phyloP scores from a whole-genome alignment of 2,329 filamentous ascomycete species.

The Diaporthe batatas region DNA sequence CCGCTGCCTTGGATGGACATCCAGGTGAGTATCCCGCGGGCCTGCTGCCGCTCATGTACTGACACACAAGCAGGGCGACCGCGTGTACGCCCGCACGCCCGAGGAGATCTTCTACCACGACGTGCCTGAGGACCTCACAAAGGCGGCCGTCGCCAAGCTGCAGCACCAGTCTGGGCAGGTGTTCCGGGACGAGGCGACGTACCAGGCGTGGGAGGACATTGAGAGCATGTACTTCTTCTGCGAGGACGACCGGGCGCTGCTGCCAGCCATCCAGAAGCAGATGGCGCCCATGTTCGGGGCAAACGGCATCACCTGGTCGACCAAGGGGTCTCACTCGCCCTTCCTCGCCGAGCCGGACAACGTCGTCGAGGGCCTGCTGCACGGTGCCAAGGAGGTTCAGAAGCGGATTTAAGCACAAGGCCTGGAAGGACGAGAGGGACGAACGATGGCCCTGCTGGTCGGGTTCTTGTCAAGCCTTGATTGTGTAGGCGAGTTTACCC shows the following conservation, averaged over 20 bases:
- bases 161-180: conserved; percentile 43
- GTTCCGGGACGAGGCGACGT: conserved; percentile 42
- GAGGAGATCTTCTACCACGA: conserved; percentile 45
- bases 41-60: not conserved
- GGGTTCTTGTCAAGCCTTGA: not conserved
- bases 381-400: conserved; percentile 35
- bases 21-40: conserved; percentile 17
- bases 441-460: not conserved
- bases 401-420: conserved; percentile 25
- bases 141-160: conserved; percentile 41
- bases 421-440: not conserved
- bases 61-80: conserved; percentile 37
- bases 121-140: conserved; percentile 39
- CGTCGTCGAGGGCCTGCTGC: conserved; percentile 37
- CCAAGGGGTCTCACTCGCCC: conserved; percentile 43
- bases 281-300: conserved; percentile 38
- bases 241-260: conserved; percentile 44
- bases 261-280: conserved; percentile 38
- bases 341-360: conserved; percentile 43
- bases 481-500: conserved; percentile 19
- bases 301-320: conserved; percentile 36
- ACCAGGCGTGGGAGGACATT: conserved; percentile 45
- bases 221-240: conserved; percentile 44
- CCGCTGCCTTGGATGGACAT: conserved; percentile 47
- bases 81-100: conserved; percentile 39